Base-by-base conservation (phyloP, 306 rosid species). In the Lablab purpureus region DNA sequence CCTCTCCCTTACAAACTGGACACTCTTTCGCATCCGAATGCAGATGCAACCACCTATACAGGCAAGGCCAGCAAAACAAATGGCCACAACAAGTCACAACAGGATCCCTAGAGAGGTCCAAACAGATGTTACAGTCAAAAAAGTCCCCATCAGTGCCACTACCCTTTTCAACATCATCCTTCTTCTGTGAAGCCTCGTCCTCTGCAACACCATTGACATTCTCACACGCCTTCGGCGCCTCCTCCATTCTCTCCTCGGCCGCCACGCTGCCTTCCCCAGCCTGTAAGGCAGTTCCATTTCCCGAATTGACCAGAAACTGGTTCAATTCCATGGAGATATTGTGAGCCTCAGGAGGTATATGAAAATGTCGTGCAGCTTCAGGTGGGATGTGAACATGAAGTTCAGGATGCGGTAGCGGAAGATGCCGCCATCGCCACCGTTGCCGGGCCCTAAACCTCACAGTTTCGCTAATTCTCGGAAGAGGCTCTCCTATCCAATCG, bases 61-160 rank as follows among this genome's bases (percentile, higher is more conserved):
- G 75, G 82, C 99, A 96, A 0, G 98, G 80, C 99, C 98, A 96
- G 79, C 98, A 96, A 83, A 91, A 93, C 81, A 96, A 81, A 86
- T 96, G 99, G 73, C 99, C 99, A 54, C 99, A 96, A 78, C 97
- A 90, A 76, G 99, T 96, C 60, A 96, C 92, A 81, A 96, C 98
- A 51, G 98, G 99, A 58, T 96, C 95, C 84, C 82, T 91, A 74
- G 98, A 80, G 79, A 93, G 67, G 85, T 93, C 98, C 86, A 96
- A 83, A 85, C 99, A 96, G n/a, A 93, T 90, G 84, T 91, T 93
- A 76, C 99, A 96, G 84, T 96, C 98, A 18, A 91, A 96, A 60
- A 96, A 96, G 70, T 94, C 90, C 75, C 98, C 99, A 77, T 91
- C 92, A 82, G 21, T 63, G 37, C 88, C 87, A 73, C 88, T 73